Evolutionary conservation across 2,329 filamentous ascomycete species (phyloP).

Genomic region (Ophiocordyceps camponoti-leonardi): DNA sequence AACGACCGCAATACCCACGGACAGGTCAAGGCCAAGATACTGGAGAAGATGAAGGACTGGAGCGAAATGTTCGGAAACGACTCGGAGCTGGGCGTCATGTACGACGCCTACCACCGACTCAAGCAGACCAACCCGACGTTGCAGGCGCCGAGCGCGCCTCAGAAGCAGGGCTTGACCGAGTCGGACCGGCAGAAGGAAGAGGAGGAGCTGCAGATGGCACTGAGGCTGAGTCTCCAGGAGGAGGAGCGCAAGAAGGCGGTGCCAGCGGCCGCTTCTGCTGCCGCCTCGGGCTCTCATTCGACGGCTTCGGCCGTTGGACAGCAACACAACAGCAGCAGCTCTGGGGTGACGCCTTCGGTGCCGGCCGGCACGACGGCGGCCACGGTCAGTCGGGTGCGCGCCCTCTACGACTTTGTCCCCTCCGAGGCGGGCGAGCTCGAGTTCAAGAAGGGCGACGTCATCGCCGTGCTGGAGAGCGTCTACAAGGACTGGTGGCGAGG

Average conservation of each 20-base stretch:
- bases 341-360: constrained; percentile 33
- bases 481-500: constrained; percentile 99
- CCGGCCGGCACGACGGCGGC: constrained; percentile 83
- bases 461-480: constrained; percentile 90
- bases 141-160: constrained; percentile 80
- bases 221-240: constrained; percentile 84
- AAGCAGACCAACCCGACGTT: constrained; percentile 76
- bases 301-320: constrained; percentile 21
- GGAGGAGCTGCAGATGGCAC: constrained; percentile 89
- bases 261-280: constrained; percentile 17
- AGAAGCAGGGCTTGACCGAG: constrained; percentile 82
- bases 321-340: no score
- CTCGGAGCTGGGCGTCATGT: constrained; percentile 91
- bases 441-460: constrained; percentile 92
- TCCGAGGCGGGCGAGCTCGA: constrained; percentile 89
- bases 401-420: constrained; percentile 85
- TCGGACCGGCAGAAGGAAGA: constrained; percentile 88
- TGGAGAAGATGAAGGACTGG: constrained; percentile 95
- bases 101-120: constrained; percentile 77
- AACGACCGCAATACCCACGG: constrained; percentile 91
- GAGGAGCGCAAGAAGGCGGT: constrained; percentile 47
- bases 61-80: constrained; percentile 83
- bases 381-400: constrained; percentile 85
- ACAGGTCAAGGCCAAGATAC: constrained; percentile 91
- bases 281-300: constrained; percentile 9